Base-by-base conservation (phyloP, 768 basidiomycete species). In the Suillus occidentalis region DNA sequence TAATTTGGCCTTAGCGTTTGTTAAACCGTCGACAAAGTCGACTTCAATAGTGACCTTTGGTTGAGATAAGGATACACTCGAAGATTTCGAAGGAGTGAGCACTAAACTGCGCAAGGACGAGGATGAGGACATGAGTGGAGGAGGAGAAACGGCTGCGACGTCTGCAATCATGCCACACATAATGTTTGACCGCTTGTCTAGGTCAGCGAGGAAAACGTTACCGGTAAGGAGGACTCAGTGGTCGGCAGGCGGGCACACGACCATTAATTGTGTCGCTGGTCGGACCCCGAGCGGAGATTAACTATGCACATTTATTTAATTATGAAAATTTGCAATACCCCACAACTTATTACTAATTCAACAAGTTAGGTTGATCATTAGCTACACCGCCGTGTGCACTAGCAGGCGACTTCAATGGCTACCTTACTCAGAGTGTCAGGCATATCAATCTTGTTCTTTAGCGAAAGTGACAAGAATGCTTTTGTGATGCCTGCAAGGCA, bases 21-120 rank as follows among this genome's bases (percentile, higher is more conserved):
- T 82, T 66, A 94, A 70, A 13, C 87, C 89, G 62, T 90, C 86
- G 66, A 84, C 83, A 22, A 78, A 78, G 22, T 85, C 81, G 39
- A 81, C 79, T 66, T 84, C 80, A 31, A 72, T 70, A 18, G 80
- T 75, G 37, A 70, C 74, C 28, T 80, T 76, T 40, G 76, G 69
- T n/a, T 78, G 71, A 45, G 72, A 75, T 64, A 80, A 74, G 57
- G 73, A 74, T 13, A 77, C 64, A 47, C 75, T 73, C 60, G 78
- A 76, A 36, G 76, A 69, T 31, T 75, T 71, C 55, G 71, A 74
- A 28, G 67, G 43, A 28, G 56, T 58, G n/a, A 59, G 59, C 13
- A 60, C 40, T 31, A 50, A 16, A 25, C 52, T 67, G 63, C 60
- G 64, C 37, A 68, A 64, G 14, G 66, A 43, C 31, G 66, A 50